Evolutionary conservation across 2,329 filamentous ascomycete species (phyloP).

Genomic region (Xylaria hypoxylon): DNA sequence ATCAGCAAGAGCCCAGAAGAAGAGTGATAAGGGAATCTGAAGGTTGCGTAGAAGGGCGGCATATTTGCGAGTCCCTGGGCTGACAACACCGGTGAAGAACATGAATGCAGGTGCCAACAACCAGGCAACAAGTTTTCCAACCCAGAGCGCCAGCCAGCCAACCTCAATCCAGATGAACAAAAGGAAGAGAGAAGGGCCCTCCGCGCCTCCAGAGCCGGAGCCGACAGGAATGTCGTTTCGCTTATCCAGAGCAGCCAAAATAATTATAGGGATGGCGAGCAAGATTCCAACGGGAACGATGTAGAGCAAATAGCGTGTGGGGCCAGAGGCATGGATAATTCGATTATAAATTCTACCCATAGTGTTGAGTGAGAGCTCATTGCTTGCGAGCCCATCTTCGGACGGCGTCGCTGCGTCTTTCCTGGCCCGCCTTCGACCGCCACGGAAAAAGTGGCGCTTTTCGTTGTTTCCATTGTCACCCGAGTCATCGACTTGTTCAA

Average conservation of each 20-base stretch:
- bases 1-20: slow-evolving; percentile 74
- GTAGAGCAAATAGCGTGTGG: slow-evolving; percentile 76
- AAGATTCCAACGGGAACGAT: slow-evolving; percentile 72
- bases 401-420: slow-evolving; percentile 56
- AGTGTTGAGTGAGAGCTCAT: slow-evolving; percentile 69
- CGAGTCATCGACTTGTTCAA: slow-evolving; percentile 49
- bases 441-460: slow-evolving; percentile 60
- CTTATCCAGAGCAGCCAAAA: slow-evolving; percentile 61
- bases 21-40: slow-evolving; percentile 74
- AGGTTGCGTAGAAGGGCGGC: slow-evolving; percentile 72
- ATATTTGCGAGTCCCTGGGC: slow-evolving; percentile 77
- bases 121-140: slow-evolving; percentile 73
- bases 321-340: slow-evolving; percentile 70
- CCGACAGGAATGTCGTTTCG: slow-evolving; percentile 56
- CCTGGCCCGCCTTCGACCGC: slow-evolving; percentile 63
- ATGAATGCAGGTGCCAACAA: slow-evolving; percentile 72
- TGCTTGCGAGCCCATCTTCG: slow-evolving; percentile 58
- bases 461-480: slow-evolving; percentile 54
- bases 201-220: slow-evolving; percentile 43
- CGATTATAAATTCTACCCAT: slow-evolving; percentile 75
- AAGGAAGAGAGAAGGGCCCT: slow-evolving; percentile 65
- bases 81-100: slow-evolving; percentile 76
- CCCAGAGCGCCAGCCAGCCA: slow-evolving; percentile 75
- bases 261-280: slow-evolving; percentile 71
- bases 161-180: slow-evolving; percentile 78